Percentiles rank a stretch among this genome's conserved stretches.
These are phyloP conservation scores for Zygotorulaspora chibaensis DNA, from an alignment of 805 yeast species.

Conservation along the genomic window DNA sequence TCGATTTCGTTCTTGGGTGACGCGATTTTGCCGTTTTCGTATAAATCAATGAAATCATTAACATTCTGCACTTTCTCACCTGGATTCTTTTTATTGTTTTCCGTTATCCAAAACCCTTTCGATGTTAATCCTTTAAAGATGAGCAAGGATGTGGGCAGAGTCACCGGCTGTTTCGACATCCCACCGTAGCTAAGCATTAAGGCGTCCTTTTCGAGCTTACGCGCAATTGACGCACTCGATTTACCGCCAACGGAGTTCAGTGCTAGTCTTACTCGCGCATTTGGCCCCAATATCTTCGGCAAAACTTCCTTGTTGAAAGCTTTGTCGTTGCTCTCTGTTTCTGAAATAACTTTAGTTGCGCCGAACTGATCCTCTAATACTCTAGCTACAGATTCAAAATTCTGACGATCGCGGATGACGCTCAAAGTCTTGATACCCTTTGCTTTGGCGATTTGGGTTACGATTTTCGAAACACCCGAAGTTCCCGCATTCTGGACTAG, in stretches of 20 bases:
- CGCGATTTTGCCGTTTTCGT: slow-evolving; percentile 53
- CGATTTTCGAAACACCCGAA: slow-evolving; percentile 90
- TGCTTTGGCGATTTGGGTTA: slow-evolving; percentile 77
- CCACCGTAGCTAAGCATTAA: slow-evolving; percentile 91
- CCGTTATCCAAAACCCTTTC: slow-evolving; percentile 92
- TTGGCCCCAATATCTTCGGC: slow-evolving; percentile 40
- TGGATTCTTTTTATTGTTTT: slow-evolving; percentile 56
- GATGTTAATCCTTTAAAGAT: slow-evolving; percentile 85
- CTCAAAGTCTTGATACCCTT: slow-evolving; percentile 80
- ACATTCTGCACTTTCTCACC: slow-evolving; percentile 54
- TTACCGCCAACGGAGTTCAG: slow-evolving; percentile 93
- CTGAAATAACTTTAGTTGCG: slow-evolving; percentile 84
- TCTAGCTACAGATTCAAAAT: slow-evolving; percentile 56
- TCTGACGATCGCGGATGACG: slow-evolving; percentile 81
- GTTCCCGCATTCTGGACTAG: slow-evolving; percentile 95
- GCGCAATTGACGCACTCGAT: slow-evolving; percentile 72
- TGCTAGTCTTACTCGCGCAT: slow-evolving; percentile 63
- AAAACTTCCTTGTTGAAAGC: slow-evolving; percentile 57
- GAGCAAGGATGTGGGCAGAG: slow-evolving; percentile 81
- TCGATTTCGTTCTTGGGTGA: slow-evolving; percentile 44
- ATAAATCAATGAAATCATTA: slow-evolving; percentile 50
- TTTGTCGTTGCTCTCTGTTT: slow-evolving; percentile 69
- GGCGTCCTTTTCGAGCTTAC: slow-evolving; percentile 73
- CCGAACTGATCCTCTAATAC: slow-evolving; percentile 60
- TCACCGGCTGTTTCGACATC: slow-evolving; percentile 93